phyloP scores from a whole-genome alignment of 768 basidiomycete species.

The Trametes coccinea region DNA sequence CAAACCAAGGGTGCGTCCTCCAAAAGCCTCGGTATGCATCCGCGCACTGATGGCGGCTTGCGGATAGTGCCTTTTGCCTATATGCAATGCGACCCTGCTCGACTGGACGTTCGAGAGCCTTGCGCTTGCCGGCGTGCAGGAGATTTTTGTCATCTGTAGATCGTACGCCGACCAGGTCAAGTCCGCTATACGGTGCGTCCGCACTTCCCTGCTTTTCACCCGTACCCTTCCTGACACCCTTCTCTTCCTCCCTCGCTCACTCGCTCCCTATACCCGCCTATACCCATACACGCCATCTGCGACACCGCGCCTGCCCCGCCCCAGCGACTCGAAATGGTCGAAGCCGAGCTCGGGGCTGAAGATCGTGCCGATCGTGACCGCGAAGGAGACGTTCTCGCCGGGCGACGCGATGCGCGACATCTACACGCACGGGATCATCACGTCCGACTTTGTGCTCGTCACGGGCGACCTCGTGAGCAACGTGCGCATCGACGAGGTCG shows the following conservation, averaged over 20 bases:
- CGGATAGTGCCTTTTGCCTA: conserved; percentile 83
- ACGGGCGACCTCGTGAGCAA: conserved; percentile 93
- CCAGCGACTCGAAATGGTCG: conserved; percentile 83
- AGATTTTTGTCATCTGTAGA: conserved; percentile 93
- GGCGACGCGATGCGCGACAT: conserved; percentile 94
- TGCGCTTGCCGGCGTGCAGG: conserved; percentile 91
- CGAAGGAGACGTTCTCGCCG: conserved; percentile 83
- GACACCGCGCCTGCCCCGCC: not conserved
- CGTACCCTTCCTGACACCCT: conserved; percentile 7
- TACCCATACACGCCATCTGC: not conserved
- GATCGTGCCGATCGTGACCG: conserved; percentile 83
- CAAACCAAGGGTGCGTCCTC: conserved; percentile 74
- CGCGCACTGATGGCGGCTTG: conserved; percentile 23
- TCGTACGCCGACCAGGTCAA: conserved; percentile 89
- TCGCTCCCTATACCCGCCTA: not conserved
- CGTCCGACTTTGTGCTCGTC: conserved; percentile 88
- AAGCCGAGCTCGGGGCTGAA: conserved; percentile 75
- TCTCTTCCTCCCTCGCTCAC: not conserved
- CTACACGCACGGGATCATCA: conserved; percentile 88
- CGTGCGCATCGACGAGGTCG: conserved; percentile 85
- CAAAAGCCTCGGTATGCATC: not conserved
- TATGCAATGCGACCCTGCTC: conserved; percentile 90
- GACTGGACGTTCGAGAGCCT: conserved; percentile 98
- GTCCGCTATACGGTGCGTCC: conserved; percentile 74
- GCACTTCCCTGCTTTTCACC: not conserved